Base-by-base conservation (phyloP, 257 asterid species). In the Jacaranda mimosifolia region DNA sequence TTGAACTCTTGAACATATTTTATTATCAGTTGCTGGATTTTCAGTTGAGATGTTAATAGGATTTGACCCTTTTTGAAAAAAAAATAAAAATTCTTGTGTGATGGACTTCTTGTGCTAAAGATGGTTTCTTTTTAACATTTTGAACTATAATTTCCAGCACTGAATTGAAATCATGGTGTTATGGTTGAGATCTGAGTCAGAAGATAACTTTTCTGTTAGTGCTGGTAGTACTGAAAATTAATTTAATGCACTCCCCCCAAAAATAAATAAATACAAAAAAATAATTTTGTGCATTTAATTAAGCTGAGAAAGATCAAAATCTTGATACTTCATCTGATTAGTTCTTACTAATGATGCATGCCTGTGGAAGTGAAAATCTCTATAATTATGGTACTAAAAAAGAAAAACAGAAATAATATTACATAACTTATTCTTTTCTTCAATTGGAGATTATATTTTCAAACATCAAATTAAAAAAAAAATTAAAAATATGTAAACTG, bases 141-240 rank as follows among this genome's bases (percentile, higher is more conserved):
- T 13, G 49, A 14, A 67, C 15, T 13, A 11, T 32, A 3, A 49
- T 57, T 65, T 17, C 38, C 40, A 32, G 53, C 11, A 63, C 35
- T 42, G 21, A 40, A 15, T 42, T 52, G n/a, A 8, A 15, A 39
- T 53, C 6, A 3, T 35, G 32, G 35, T 19, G 4, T 13, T 32
- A 26, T 36, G 57, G 68, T 17, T 75, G 64, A 70, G 85, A 81
- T 81, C 76, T 64, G 81, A 81, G 74, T 70, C 67, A 64, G 81
- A 76, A 35, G 32, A 70, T 63, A 17, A 70, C 63, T 64, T 43
- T 72, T 68, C 49, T 17, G 8, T 21, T 19, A 36, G 72, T 57
- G 57, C 48, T 52, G 52, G 63, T 64, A 26, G 62, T 9, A n/a
- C 43, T 6, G 58, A 26, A 35, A 55, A 39, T 14, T 15, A 55